A percentile compares a stretch with the other conserved stretches of the same genome.
These are phyloP conservation scores for Flaveria bidentis DNA, from an alignment of 129 eudicot genomes.

Conservation along the genomic window DNA sequence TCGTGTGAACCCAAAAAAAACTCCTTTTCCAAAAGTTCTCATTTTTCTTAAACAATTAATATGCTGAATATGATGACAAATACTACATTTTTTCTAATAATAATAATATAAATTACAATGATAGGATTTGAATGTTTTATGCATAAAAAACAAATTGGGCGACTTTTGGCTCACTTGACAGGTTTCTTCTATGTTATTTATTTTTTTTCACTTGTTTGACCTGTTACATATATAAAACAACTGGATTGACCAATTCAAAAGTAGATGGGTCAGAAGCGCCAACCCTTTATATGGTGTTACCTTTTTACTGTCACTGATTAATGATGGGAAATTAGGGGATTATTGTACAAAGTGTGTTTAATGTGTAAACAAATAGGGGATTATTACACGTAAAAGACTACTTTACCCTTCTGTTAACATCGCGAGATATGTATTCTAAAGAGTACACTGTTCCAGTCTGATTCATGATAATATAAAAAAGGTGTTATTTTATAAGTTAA, in stretches of 20 bases:
- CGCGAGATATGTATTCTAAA: not conserved
- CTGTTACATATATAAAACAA: not conserved
- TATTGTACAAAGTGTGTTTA: not conserved
- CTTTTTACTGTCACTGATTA: not conserved
- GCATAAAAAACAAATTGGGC: not conserved
- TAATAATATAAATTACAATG: not conserved
- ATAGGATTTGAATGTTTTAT: slow-evolving; percentile 1
- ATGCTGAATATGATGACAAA: not conserved
- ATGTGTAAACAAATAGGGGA: not conserved
- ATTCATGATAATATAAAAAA: not conserved
- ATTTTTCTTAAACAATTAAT: not conserved
- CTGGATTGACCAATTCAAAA: not conserved
- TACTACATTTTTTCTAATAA: not conserved
- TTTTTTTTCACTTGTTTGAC: not conserved
- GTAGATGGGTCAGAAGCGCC: not conserved
- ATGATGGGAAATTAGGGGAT: not conserved
- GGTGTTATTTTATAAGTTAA: not conserved
- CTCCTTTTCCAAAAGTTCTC: not conserved
- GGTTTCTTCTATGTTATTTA: not conserved
- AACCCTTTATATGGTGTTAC: not conserved
- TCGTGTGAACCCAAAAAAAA: not conserved
- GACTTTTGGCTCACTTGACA: not conserved
- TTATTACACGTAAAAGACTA: not conserved
- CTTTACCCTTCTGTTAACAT: slow-evolving; percentile 7
- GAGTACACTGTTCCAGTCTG: slow-evolving; percentile 15